Conservation (phyloP, 805 yeast genomes). For the Candida anglica region DNA sequence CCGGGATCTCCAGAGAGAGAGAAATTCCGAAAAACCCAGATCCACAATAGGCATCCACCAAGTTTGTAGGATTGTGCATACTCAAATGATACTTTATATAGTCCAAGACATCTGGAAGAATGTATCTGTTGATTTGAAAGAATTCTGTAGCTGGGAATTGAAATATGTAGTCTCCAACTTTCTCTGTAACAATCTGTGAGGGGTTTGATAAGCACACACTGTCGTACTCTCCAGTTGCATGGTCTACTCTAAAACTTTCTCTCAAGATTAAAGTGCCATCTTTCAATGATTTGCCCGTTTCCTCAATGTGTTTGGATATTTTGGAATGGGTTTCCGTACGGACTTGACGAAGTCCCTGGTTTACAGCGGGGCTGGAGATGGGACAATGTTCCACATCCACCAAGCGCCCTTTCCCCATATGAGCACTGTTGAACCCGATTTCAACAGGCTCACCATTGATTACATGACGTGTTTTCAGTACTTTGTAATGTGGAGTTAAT, state of each 20-base stretch:
- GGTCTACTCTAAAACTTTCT: constrained; percentile 27
- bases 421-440: constrained; percentile 29
- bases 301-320: too few species aligned
- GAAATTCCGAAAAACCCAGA: constrained; percentile 42
- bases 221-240: constrained; percentile 24
- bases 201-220: constrained; percentile 22
- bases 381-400: constrained; percentile 36
- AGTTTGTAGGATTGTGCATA: constrained; percentile 13
- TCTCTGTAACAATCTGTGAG: constrained; percentile 28
- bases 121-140: constrained; percentile 37
- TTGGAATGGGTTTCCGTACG: constrained; percentile 8
- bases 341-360: constrained; percentile 15
- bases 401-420: too few species aligned
- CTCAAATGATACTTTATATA: constrained; percentile 19
- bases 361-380: constrained; percentile 30
- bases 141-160: constrained; percentile 37
- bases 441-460: neutral
- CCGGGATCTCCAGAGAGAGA: constrained; percentile 24
- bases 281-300: constrained; percentile 5
- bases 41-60: constrained; percentile 45
- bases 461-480: constrained; percentile 11
- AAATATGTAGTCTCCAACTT: constrained; percentile 29
- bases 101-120: constrained; percentile 32
- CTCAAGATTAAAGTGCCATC: constrained; percentile 23
- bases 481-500: constrained; percentile 35